Conservation (phyloP, 768 basidiomycete species). For the Zangia roseola region DNA sequence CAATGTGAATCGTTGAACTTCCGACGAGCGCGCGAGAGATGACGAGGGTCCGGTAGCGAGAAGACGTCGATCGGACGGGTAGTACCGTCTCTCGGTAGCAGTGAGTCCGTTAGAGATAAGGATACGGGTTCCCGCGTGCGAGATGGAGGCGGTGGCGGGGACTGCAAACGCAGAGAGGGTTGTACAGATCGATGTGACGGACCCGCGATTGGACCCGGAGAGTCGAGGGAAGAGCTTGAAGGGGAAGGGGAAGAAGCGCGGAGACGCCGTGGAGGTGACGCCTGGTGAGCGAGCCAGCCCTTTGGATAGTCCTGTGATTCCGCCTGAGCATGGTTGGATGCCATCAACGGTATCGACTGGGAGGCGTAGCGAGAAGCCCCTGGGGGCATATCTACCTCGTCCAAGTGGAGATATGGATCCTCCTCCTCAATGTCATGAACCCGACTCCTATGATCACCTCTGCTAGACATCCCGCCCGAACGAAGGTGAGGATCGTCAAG, state of each 20-base stretch:
- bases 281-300: constrained; percentile 74
- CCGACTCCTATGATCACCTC: constrained; percentile 28
- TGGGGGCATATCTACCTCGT: constrained; percentile 57
- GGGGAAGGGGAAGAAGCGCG: constrained; percentile 44
- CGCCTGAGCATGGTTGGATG: constrained; percentile 31
- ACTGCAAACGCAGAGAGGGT: constrained; percentile 37
- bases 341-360: constrained; percentile 38
- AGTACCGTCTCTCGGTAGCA: constrained; percentile 71
- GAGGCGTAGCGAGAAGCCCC: constrained; percentile 37
- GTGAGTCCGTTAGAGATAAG: constrained; percentile 75
- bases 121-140: constrained; percentile 48
- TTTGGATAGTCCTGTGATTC: constrained; percentile 44
- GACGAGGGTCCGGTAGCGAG: constrained; percentile 73
- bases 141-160: constrained; percentile 39
- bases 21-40: constrained; percentile 58
- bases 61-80: constrained; percentile 68
- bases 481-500: constrained; percentile 74
- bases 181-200: constrained; percentile 28
- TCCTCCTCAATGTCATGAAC: constrained; percentile 51
- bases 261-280: constrained; percentile 52
- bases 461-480: constrained; percentile 35
- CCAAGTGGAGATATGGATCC: constrained; percentile 76
- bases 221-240: constrained; percentile 33
- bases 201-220: constrained; percentile 33
- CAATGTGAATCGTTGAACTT: constrained; percentile 75